Evolutionary conservation across 1,284 basidiomycete genomes (phyloP), one percentile per base, ranked within the genome.

Genomic region (Sparassis latifolia): DNA sequence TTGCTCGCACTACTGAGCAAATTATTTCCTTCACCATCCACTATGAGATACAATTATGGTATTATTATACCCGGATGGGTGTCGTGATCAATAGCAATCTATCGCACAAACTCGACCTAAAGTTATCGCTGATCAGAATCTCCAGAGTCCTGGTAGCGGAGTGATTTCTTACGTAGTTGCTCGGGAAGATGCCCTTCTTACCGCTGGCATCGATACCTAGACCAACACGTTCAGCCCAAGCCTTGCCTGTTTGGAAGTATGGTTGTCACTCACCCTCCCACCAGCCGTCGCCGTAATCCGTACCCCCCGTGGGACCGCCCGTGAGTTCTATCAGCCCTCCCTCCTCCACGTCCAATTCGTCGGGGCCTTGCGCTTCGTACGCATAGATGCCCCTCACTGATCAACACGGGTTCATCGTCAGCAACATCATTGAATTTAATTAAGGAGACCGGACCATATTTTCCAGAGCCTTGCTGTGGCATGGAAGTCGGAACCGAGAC

Each of bases 131-230:
- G 6, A 27, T 47, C 35, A 47, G 12, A 12, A n/a, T 20, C 20
- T 20, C 20, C 20, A 20, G 20, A 20, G 20, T 20, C 20, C 20
- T 20, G 20, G 20, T 20, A 20, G 20, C 28, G 29, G 52, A 52
- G 20, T 53, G 33, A 33, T 42, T 45, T 76, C 85, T 67, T 67
- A 90, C 88, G 74, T 90, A 90, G 69, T 88, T 89, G 66, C 84
- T 88, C 37, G 87, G 88, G 69, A 90, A 90, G 59, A 90, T 87
- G 9, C 86, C 86, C 66, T 79, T 87, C 64, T 67, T 74, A 48
- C 86, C 84, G 48, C 66, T 65, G 45, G 71, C 66, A 58, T 81
- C 77, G 54, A 80, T 71, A 48, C 86, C 86, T 89, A 63, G 20
- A 20, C 49, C 50, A 52, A 46, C 44, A 45, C 47, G 44, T 33